A percentile compares a stretch with the other conserved stretches of the same genome.
phyloP scores from a whole-genome alignment of 163 green algal genomes.

The Scenedesmus sp. region DNA sequence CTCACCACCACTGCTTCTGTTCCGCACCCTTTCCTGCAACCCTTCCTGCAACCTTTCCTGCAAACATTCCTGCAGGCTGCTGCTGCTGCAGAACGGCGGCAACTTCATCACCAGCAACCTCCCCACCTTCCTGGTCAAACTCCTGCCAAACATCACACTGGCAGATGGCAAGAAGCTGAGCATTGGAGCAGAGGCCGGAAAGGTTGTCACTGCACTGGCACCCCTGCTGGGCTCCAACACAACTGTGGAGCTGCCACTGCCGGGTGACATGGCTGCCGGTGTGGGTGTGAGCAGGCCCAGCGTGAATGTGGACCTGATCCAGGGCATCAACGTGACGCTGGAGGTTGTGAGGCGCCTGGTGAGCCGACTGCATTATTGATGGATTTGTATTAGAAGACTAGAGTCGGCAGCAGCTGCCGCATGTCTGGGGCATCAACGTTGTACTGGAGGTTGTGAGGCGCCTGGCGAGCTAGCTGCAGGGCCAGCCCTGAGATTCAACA shows the following conservation, averaged over 20 bases:
- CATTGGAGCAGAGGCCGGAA: slow-evolving; percentile 8
- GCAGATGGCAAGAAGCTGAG: slow-evolving; percentile 6
- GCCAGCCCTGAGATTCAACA: too few relatives aligned
- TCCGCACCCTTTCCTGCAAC: background rate
- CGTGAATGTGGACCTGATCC: background rate
- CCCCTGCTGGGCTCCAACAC: slow-evolving; percentile 9
- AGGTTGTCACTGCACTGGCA: slow-evolving; percentile 19
- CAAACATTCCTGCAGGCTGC: slow-evolving; percentile 3
- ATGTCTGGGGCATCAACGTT: slow-evolving; percentile 14
- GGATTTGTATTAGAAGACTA: background rate
- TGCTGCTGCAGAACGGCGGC: slow-evolving; percentile 12
- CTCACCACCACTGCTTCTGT: too few relatives aligned
- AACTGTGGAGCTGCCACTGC: slow-evolving; percentile 17
- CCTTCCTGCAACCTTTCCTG: background rate
- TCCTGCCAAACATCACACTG: slow-evolving; percentile 31
- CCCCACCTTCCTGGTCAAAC: background rate
- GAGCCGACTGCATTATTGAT: background rate
- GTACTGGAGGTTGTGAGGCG: background rate
- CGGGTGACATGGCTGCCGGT: background rate
- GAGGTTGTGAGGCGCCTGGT: slow-evolving; percentile 1
- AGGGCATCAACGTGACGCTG: slow-evolving; percentile 21
- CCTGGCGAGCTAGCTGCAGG: background rate
- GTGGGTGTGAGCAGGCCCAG: background rate
- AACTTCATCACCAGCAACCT: slow-evolving; percentile 15
- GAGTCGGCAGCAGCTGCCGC: background rate